Base-by-base conservation (phyloP, 129 eudicot species). In the Heracleum sosnowskyi region DNA sequence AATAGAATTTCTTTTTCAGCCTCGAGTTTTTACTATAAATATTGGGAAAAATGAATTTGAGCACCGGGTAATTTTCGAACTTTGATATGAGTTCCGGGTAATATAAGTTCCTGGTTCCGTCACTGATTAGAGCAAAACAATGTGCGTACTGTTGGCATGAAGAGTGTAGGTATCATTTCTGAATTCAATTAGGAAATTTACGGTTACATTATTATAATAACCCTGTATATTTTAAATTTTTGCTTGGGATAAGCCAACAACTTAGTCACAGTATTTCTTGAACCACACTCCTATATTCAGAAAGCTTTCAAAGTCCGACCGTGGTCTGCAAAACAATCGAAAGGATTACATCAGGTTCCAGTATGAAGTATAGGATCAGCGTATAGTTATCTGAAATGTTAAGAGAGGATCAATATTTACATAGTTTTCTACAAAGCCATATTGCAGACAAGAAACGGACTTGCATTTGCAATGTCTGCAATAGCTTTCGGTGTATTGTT, bases 221-320 rank as follows among this genome's bases (percentile, higher is more conserved):
- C n/a, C n/a, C 24, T 29, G 24, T 22, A 9, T 41, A 26, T 13
- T 35, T 2, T 39, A 44, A 11, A 0, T 11, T n/a, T n/a, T n/a
- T n/a, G n/a, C n/a, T n/a, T 29, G 9, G 6, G 47, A 49, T 22
- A 53, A 16, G 29, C 3, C 31, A 24, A 3, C 51, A 22, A 18
- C 17, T 63, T 82, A 89, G 78, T 77, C 89, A 75, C 96, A 89
- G 70, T 94, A 88, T 85, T 88, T 94, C 78, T 90, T 94, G 90
- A 94, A 94, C 98, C 98, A 94, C 33, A 91, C 85, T 88, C 97
- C 98, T 49, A 91, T 86, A 60, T 94, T 94, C 31, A 94, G 90
- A 78, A 86, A 94, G 97, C 97, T 94, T 81, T 94, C 98, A 18
- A 88, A 94, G 81, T 94, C 98, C 40, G 98, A 89, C 79, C 90